phyloP scores from a whole-genome alignment of 2,329 filamentous ascomycete species.

The Colletotrichum spinosum region DNA sequence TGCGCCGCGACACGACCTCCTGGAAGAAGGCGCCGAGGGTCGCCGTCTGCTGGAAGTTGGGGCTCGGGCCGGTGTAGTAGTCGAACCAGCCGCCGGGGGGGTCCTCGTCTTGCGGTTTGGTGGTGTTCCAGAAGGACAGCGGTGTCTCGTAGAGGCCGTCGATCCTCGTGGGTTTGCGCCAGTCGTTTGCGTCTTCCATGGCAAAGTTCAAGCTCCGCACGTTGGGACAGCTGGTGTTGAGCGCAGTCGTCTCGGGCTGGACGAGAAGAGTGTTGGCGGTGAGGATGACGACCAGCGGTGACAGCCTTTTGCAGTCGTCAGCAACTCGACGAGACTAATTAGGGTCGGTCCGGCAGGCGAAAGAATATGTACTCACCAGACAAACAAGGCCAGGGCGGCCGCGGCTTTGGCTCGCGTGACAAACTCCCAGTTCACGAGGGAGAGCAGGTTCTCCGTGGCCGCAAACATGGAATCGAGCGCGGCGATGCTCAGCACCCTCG shows the following conservation, averaged over 20 bases:
- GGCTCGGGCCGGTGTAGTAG: slow-evolving; percentile 46
- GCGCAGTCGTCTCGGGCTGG: slow-evolving; percentile 38
- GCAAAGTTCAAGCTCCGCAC: slow-evolving; percentile 49
- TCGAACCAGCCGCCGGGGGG: slow-evolving; percentile 44
- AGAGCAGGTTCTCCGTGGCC: slow-evolving; percentile 46
- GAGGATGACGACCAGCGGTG: slow-evolving; percentile 53
- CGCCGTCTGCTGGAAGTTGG: slow-evolving; percentile 43
- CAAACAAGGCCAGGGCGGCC: slow-evolving; percentile 47
- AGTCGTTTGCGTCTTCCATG: slow-evolving; percentile 49
- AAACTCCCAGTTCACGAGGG: slow-evolving; percentile 45
- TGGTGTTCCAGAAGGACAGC: slow-evolving; percentile 48
- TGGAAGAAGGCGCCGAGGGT: slow-evolving; percentile 43
- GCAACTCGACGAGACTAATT: slow-evolving; percentile 3
- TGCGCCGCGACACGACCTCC: slow-evolving; percentile 40
- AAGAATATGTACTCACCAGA: slow-evolving; percentile 43
- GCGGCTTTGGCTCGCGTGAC: slow-evolving; percentile 47
- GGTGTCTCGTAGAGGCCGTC: slow-evolving; percentile 44
- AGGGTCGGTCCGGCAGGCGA: not conserved
- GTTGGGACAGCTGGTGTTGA: slow-evolving; percentile 45
- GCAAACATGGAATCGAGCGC: slow-evolving; percentile 47
- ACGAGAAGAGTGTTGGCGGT: slow-evolving; percentile 52
- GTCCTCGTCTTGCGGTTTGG: slow-evolving; percentile 40
- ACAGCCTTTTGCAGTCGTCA: slow-evolving; percentile 36
- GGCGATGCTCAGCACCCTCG: slow-evolving; percentile 36
- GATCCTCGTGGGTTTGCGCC: slow-evolving; percentile 46